Evolutionary conservation across 345 rosid genomes (phyloP).

Genomic region (Triadica sebifera): DNA sequence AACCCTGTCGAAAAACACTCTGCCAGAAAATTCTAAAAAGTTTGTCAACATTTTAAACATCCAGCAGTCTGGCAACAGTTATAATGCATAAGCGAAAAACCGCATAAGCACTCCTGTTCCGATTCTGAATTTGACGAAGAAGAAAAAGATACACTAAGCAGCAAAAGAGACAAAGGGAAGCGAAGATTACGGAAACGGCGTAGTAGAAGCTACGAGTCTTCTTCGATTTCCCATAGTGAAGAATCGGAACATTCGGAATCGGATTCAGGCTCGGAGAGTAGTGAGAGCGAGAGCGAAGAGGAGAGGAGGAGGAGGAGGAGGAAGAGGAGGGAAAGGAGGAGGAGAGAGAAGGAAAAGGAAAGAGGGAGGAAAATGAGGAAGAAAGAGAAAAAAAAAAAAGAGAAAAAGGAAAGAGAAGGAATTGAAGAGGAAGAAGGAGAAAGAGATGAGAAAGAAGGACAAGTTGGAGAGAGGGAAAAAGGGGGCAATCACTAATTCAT

Average conservation of each 20-base stretch:
- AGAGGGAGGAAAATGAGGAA: not conserved
- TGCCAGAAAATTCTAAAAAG: not conserved
- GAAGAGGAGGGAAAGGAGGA: conserved; percentile 30
- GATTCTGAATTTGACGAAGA: not conserved
- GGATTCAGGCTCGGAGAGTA: conserved; percentile 21
- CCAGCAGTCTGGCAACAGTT: no score
- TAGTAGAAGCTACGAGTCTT: conserved; percentile 8
- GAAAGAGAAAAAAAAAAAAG: conserved; percentile 6
- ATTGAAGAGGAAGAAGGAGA: conserved; percentile 13
- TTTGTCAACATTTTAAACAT: no score
- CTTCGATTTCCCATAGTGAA: conserved; percentile 5
- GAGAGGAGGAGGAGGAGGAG: conserved; percentile 27
- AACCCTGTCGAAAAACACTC: no score
- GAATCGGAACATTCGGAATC: conserved; percentile 21
- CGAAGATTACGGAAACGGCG: conserved; percentile 10
- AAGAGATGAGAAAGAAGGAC: conserved; percentile 15
- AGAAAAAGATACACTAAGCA: not conserved
- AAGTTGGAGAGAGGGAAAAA: conserved; percentile 27
- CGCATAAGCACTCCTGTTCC: not conserved
- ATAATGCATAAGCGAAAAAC: not conserved
- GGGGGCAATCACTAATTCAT: conserved; percentile 80
- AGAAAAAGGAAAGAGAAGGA: conserved; percentile 4
- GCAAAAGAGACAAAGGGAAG: not conserved
- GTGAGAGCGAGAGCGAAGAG: conserved; percentile 23
- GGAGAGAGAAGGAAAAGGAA: conserved; percentile 13